Evolutionary conservation across 495 filamentous ascomycete genomes (phyloP), one percentile per base, ranked within the genome.

Genomic region (Penicillium waksmanii): DNA sequence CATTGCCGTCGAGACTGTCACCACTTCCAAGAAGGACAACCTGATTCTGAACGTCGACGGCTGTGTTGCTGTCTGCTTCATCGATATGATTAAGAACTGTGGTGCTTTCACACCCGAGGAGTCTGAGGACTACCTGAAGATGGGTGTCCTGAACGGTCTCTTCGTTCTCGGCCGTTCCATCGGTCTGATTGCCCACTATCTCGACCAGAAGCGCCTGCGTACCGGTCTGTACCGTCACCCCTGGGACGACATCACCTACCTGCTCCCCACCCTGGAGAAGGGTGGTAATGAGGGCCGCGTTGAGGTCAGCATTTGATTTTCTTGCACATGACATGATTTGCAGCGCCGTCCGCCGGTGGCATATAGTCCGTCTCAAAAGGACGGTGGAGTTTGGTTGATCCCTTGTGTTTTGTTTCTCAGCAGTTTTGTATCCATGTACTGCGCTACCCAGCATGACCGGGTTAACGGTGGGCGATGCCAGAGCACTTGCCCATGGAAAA

Each of bases 21-120:
- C 95, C 33, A 98, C 95, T 9, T 96, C 92, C 63, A 98, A 98
- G 89, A 98, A 98, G 86, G 95, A 98, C 82, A 98, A 98, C 85
- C 87, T 98, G 57, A 98, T 98, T 68, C 89, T 98, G 62, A 98
- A 98, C 84, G 95, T 98, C 54, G 95, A 98, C 74, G 95, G 95
- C 63, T 96, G 92, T 75, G 86, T 98, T 65, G 95, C 95, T 64
- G 95, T 98, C 71, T 98, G 94, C 87, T 98, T 98, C 77, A 92
- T 98, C 56, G 95, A 98, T 66, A 80, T 98, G 61, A 85, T 98
- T 78, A 90, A 96, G 78, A 94, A 96, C 87, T 97, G 93, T 74
- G 95, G 95, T 79, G 95, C 95, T 55, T 98, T 98, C 86, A 78
- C 75, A 51, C 52, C 73, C 31, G 79, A 82, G 57, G 86, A 90